Evolutionary conservation across 768 basidiomycete genomes (phyloP).

Genomic region (Rhizopogon salebrosus): DNA sequence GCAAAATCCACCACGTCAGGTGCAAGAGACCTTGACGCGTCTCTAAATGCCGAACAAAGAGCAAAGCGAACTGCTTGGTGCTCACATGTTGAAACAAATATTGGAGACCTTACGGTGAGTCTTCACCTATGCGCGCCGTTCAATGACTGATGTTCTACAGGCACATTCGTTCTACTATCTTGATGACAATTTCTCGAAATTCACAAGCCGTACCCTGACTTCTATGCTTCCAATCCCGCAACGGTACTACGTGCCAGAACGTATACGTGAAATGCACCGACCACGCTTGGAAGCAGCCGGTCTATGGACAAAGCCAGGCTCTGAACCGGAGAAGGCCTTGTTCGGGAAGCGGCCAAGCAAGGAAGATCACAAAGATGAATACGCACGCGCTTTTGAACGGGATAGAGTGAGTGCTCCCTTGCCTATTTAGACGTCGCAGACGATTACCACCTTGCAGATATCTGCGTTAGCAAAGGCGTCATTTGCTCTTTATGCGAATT

Average conservation of each 20-base stretch:
- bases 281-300: slow-evolving; percentile 58
- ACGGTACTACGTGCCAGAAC: slow-evolving; percentile 64
- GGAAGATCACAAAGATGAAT: slow-evolving; percentile 30
- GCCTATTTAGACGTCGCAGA: background rate
- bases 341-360: slow-evolving; percentile 30
- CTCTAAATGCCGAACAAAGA: slow-evolving; percentile 40
- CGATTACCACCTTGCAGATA: slow-evolving; percentile 28
- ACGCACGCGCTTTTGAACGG: slow-evolving; percentile 54
- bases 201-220: slow-evolving; percentile 52
- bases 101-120: slow-evolving; percentile 72
- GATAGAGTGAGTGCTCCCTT: slow-evolving; percentile 41
- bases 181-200: slow-evolving; percentile 53
- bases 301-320: slow-evolving; percentile 47
- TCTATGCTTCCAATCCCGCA: slow-evolving; percentile 61
- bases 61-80: slow-evolving; percentile 58
- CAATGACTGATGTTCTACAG: slow-evolving; percentile 36
- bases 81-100: slow-evolving; percentile 57
- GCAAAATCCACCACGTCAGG: slow-evolving; percentile 28
- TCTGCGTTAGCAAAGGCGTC: slow-evolving; percentile 50
- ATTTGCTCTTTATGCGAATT: slow-evolving; percentile 53
- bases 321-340: slow-evolving; percentile 34
- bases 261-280: slow-evolving; percentile 53
- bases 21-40: slow-evolving; percentile 42
- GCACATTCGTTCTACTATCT: slow-evolving; percentile 54
- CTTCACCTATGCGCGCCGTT: background rate